Evolutionary conservation across 2,329 filamentous ascomycete genomes (phyloP), one percentile per base, ranked within the genome.

Genomic region (Bipolaris gigantea): DNA sequence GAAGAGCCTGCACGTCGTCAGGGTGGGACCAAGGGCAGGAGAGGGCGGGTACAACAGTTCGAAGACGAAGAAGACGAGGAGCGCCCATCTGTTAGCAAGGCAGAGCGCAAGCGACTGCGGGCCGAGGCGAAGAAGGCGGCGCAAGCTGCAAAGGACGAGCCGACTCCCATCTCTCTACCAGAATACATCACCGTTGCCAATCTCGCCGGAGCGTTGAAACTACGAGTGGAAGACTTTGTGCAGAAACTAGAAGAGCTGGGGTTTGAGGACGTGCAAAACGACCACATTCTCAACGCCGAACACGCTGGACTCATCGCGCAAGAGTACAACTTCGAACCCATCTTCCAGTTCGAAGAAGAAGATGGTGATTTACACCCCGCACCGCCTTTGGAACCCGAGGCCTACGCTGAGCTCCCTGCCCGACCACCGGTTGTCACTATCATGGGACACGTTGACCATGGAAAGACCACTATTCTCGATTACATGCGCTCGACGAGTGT

Each of bases 391-490:
- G 53, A 69, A 49, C 55, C 67, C 48, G 8, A 86, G 86, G 65
- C 90, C 93, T 72, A 82, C 79, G 44, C 88, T 0, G 64, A 74
- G 13, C 75, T 97, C 7, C 91, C 92, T 2, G 75, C 79, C 32
- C 85, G 95, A 15, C 93, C 94, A 7, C 95, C 94, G 0, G 91
- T 99, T 33, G 92, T 99, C 35, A 97, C 95, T 0, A 99, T 99
- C 69, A 99, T 99, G 95, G 94, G 94, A 2, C 94, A 99, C 62
- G 94, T 99, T 65, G 95, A 99, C 72, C 94, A 99, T 73, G 94
- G 94, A 49, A 99, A 99, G 79, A 99, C 94, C 0, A 99, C 95
- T 0, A 86, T 99, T 38, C 81, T 99, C 9, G 94, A 99, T 72
- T 97, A 88, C 77, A 80, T 99, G 40, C 89, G 94, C 34, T 95